These are phyloP conservation scores for Acacia crassicarpa DNA, from an alignment of 306 rosid species.

Conservation along the genomic window DNA sequence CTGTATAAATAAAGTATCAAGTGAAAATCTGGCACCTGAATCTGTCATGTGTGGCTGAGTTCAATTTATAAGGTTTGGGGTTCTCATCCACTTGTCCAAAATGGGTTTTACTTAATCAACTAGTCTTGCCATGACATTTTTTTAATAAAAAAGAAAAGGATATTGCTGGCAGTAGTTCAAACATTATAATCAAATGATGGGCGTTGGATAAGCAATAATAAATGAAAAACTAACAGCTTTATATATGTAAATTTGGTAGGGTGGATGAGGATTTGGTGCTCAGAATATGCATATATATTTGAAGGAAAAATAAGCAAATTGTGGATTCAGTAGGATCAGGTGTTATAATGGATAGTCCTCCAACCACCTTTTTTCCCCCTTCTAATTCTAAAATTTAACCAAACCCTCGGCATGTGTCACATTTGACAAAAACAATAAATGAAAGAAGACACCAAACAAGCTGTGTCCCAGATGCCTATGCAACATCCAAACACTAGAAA, in stretches of 20 bases:
- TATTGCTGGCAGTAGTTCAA: background rate
- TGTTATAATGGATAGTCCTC: conserved; percentile 34
- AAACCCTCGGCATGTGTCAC: conserved; percentile 17
- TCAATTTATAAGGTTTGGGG: background rate
- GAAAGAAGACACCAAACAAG: conserved; percentile 38
- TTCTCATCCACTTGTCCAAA: background rate
- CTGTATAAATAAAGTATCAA: background rate
- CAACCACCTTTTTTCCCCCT: background rate
- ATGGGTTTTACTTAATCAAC: background rate
- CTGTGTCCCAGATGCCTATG: conserved; percentile 5
- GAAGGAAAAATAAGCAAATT: background rate
- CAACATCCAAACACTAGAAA: conserved; percentile 25
- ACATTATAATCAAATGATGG: background rate
- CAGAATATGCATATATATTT: conserved; percentile 39
- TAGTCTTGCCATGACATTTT: background rate
- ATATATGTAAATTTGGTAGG: background rate
- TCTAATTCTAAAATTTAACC: conserved; percentile 22
- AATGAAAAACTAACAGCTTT: background rate
- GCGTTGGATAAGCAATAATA: background rate
- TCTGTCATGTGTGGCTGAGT: background rate
- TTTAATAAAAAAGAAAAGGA: background rate
- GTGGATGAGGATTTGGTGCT: conserved; percentile 47
- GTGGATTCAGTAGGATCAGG: conserved; percentile 48
- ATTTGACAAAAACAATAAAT: conserved; percentile 21
- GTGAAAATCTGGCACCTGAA: background rate